Conservation (phyloP, 139 green algal genomes). For the Chlamydomonas sp. region DNA sequence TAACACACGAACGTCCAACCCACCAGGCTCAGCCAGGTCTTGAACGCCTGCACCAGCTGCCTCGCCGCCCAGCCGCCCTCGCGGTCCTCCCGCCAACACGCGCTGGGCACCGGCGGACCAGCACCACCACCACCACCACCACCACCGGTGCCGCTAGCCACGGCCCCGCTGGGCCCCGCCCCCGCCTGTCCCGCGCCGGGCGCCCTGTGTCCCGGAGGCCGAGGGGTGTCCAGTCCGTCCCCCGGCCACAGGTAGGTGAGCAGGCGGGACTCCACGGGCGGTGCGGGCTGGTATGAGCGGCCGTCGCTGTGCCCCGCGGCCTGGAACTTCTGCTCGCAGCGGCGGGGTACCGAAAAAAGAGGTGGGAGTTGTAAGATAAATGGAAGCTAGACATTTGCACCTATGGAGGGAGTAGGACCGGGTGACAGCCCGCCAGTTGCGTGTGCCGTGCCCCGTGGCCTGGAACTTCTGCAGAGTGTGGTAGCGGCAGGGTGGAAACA, state of each 20-base stretch:
- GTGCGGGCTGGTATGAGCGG: not conserved
- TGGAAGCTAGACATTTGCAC: not conserved
- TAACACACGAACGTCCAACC: not conserved
- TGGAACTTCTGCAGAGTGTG: not conserved
- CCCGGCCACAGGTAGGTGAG: slow-evolving; percentile 26
- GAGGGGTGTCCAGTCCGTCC: not conserved
- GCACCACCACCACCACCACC: not conserved
- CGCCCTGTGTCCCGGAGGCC: not conserved
- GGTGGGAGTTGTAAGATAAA: not conserved
- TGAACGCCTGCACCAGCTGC: slow-evolving; percentile 27
- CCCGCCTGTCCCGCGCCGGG: not conserved
- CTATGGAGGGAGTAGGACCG: not conserved
- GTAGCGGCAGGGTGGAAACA: not conserved
- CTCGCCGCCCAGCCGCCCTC: not conserved
- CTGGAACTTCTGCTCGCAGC: slow-evolving; percentile 4
- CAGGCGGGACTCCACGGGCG: not conserved
- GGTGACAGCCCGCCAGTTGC: too few relatives aligned
- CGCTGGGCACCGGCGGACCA: not conserved
- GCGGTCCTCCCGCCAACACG: slow-evolving; percentile 10
- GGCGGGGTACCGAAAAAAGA: not conserved
- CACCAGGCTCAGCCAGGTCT: slow-evolving; percentile 16
- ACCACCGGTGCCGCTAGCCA: not conserved
- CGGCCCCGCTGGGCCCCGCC: not conserved
- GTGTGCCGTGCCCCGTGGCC: not conserved
- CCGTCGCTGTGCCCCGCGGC: not conserved